These are phyloP conservation scores for Onygenales sp. DNA, from an alignment of 2,329 filamentous ascomycete genomes.

Conservation along the genomic window DNA sequence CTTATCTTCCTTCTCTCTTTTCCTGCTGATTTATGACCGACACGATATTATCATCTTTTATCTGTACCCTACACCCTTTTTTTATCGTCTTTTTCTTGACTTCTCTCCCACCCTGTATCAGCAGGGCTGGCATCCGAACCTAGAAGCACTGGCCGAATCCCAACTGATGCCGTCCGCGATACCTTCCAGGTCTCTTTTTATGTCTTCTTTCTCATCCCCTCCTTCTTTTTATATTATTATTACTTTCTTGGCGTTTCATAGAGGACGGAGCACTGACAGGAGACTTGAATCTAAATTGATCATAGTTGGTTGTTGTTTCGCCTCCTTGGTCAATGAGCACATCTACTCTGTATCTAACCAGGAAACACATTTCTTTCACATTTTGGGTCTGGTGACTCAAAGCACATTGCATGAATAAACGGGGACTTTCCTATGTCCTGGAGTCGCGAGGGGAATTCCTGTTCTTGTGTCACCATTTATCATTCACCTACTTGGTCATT, in stretches of 20 bases:
- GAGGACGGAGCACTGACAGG: slow-evolving; percentile 1
- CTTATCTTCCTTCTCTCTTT: not conserved
- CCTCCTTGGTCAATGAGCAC: not conserved
- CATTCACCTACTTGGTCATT: not conserved
- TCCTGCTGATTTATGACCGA: not conserved
- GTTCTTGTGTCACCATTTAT: not conserved
- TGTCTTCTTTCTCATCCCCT: not conserved
- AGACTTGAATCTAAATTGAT: not conserved
- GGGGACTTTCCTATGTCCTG: not conserved
- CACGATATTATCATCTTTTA: not conserved
- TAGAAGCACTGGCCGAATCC: not conserved
- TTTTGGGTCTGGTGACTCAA: not conserved
- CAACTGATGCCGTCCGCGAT: not conserved
- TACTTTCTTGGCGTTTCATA: slow-evolving; percentile 11
- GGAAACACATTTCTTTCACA: too few relatives aligned
- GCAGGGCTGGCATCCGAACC: slow-evolving; percentile 10
- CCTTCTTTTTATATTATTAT: too few relatives aligned
- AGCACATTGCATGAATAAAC: not conserved
- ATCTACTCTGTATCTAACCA: not conserved
- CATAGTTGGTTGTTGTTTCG: not conserved
- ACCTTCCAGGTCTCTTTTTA: slow-evolving; percentile 5
- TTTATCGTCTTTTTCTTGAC: not conserved
- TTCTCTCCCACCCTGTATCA: slow-evolving; percentile 9
- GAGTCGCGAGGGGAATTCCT: not conserved
- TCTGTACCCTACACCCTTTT: not conserved